Conservation (phyloP, 2,329 filamentous ascomycete species). For the Byssoonygena ceratinophila region DNA sequence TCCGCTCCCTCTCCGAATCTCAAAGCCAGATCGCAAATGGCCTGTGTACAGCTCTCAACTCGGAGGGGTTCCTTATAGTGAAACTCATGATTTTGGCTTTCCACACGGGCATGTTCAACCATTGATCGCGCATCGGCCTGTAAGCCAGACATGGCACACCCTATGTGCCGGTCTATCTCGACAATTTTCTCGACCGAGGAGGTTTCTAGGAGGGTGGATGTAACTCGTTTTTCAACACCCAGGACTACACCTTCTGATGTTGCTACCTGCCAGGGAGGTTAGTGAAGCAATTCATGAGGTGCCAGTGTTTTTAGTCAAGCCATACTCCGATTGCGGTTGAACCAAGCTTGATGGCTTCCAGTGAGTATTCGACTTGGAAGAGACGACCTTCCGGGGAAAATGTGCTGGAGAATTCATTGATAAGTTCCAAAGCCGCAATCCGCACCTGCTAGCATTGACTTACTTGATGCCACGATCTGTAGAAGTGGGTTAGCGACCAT, state of each 20-base stretch:
- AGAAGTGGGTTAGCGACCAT: constrained; percentile 17
- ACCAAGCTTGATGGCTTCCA: constrained; percentile 99
- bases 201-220: constrained; percentile 90
- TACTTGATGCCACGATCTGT: constrained; percentile 97
- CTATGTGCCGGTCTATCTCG: constrained; percentile 97
- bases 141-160: constrained; percentile 95
- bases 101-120: constrained; percentile 96
- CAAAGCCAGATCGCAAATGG: constrained; percentile 93
- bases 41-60: constrained; percentile 96
- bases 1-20: constrained; percentile 95
- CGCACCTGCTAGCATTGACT: constrained; percentile 27
- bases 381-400: constrained; percentile 99
- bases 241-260: constrained; percentile 92
- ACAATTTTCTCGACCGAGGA: constrained; percentile 99
- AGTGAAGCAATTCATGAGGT: constrained; percentile 1
- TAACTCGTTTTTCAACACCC: constrained; percentile 97
- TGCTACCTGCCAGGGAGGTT: constrained; percentile 49
- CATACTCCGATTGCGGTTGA: constrained; percentile 89
- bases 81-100: constrained; percentile 94
- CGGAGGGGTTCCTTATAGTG: constrained; percentile 93
- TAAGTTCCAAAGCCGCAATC: constrained; percentile 19
- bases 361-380: constrained; percentile 99
- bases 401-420: constrained; percentile 52
- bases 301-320: constrained; percentile 14
- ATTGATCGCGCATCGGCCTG: constrained; percentile 96